A percentile compares a stretch with the other conserved stretches of the same genome.
Conservation (phyloP, 345 rosid genomes). For the Brassica juncea region DNA sequence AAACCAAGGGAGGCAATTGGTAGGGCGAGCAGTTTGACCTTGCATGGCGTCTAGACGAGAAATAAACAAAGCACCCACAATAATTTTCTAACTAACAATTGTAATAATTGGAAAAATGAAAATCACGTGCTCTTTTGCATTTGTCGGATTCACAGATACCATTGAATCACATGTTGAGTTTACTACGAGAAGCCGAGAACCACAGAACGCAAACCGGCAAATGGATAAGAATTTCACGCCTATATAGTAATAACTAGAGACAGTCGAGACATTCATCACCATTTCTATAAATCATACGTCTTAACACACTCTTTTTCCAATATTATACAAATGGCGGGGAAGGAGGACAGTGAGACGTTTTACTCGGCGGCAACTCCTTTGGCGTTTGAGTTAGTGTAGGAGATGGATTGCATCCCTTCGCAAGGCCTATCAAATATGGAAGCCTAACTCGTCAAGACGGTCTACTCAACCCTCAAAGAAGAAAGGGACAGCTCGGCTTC, state of each 20-base stretch:
- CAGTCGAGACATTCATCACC: neutral
- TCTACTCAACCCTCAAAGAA: too few species aligned
- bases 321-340: conserved; percentile 2
- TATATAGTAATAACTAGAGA: conserved; percentile 12
- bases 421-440: too few species aligned
- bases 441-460: too few species aligned
- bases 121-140: conserved; percentile 25
- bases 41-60: neutral
- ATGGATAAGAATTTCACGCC: neutral
- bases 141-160: neutral
- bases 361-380: conserved; percentile 3
- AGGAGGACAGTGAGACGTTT: neutral
- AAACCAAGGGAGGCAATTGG: neutral
- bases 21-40: neutral
- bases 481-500: too few species aligned
- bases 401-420: too few species aligned
- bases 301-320: neutral
- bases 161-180: neutral
- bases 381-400: conserved; percentile 28
- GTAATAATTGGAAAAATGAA: neutral
- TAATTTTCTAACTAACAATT: neutral
- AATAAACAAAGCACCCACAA: neutral
- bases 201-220: neutral
- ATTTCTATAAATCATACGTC: neutral
- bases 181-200: conserved; percentile 10